Evolutionary conservation across 441 rosid species (phyloP).

Genomic region (Populus hybrid): DNA sequence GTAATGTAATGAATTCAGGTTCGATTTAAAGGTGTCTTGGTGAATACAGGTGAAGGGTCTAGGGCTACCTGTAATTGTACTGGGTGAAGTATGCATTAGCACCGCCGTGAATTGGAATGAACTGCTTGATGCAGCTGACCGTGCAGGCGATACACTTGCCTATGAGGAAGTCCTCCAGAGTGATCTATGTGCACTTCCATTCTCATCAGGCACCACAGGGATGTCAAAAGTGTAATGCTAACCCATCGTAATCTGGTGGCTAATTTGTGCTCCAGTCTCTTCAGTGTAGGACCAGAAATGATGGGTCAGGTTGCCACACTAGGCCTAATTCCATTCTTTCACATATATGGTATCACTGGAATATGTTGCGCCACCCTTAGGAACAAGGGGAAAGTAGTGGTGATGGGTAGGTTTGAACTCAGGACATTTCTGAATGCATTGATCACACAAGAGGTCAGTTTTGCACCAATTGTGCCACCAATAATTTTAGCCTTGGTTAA

Average conservation of each 20-base stretch:
- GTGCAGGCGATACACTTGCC: slow-evolving; percentile 26
- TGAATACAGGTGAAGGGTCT: slow-evolving; percentile 52
- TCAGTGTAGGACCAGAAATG: slow-evolving; percentile 62
- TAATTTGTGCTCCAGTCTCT: slow-evolving; percentile 78
- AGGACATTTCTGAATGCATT: slow-evolving; percentile 67
- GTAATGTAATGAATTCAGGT: neutral
- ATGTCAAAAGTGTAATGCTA: slow-evolving; percentile 81
- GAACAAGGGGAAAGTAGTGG: slow-evolving; percentile 93
- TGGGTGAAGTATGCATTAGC: slow-evolving; percentile 49
- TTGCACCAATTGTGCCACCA: slow-evolving; percentile 91
- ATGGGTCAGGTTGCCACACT: slow-evolving; percentile 53
- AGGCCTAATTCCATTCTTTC: slow-evolving; percentile 84
- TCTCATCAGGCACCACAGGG: slow-evolving; percentile 96
- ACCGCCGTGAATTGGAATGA: slow-evolving; percentile 64
- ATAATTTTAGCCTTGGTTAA: slow-evolving; percentile 72
- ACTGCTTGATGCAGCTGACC: slow-evolving; percentile 70
- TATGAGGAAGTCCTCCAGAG: slow-evolving; percentile 45
- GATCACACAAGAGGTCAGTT: slow-evolving; percentile 66
- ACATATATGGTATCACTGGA: slow-evolving; percentile 75
- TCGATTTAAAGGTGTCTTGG: neutral
- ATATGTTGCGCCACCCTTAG: slow-evolving; percentile 77
- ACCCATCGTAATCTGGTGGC: slow-evolving; percentile 82
- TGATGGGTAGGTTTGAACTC: slow-evolving; percentile 67
- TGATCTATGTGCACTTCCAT: slow-evolving; percentile 88
- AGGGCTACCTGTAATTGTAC: slow-evolving; percentile 50